phyloP scores from a whole-genome alignment of 1,284 basidiomycete genomes.

The Tilletia setariae region DNA sequence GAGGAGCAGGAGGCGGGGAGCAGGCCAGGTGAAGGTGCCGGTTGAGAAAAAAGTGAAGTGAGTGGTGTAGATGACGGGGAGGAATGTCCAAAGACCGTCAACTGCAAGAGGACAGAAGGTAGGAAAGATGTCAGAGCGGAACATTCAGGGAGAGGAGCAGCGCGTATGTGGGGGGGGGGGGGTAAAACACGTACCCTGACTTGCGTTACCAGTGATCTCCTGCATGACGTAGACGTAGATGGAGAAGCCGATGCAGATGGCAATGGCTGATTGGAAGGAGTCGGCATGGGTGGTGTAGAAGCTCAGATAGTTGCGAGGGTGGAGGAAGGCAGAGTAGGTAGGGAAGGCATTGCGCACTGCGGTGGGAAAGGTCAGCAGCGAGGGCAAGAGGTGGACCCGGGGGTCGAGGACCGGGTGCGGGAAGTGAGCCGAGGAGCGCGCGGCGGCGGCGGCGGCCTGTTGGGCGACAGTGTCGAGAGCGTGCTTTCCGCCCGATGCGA shows the following conservation, averaged over 20 bases:
- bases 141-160: background rate
- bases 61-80: slow-evolving; percentile 42
- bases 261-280: slow-evolving; percentile 39
- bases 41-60: slow-evolving; percentile 35
- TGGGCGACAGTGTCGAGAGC: slow-evolving; percentile 12
- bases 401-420: slow-evolving; percentile 34
- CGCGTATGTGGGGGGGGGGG: too few relatives aligned
- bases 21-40: slow-evolving; percentile 41
- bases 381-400: slow-evolving; percentile 29
- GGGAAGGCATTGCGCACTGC: slow-evolving; percentile 27
- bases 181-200: slow-evolving; percentile 23
- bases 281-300: slow-evolving; percentile 39
- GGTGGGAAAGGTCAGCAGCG: slow-evolving; percentile 30
- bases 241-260: slow-evolving; percentile 37
- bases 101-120: slow-evolving; percentile 20
- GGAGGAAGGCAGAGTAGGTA: background rate
- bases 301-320: slow-evolving; percentile 27
- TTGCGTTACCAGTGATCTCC: slow-evolving; percentile 46
- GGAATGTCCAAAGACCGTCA: slow-evolving; percentile 49
- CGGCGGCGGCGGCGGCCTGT: slow-evolving; percentile 4
- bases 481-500: background rate
- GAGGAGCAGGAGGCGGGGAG: slow-evolving; percentile 54
- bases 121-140: background rate
- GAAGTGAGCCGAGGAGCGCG: background rate
- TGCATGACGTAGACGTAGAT: slow-evolving; percentile 42